Evolutionary conservation across 768 basidiomycete genomes (phyloP).

Genomic region (Russula earlei): DNA sequence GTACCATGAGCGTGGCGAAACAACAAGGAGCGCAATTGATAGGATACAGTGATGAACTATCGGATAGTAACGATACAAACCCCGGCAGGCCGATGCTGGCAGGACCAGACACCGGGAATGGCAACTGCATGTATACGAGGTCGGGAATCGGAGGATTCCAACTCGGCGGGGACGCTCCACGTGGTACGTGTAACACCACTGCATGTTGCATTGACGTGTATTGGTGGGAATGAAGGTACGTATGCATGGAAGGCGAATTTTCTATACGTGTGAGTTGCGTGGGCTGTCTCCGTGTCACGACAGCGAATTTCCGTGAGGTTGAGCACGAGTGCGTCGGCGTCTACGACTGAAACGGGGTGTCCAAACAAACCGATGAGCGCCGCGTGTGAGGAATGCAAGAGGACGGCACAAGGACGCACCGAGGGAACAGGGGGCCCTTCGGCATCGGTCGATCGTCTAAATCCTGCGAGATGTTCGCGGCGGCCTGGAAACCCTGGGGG

Average conservation of each 20-base stretch:
- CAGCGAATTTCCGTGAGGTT: not conserved
- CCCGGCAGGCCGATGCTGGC: not conserved
- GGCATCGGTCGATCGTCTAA: conserved; percentile 91
- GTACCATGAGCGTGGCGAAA: not conserved
- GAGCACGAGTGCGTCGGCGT: conserved; percentile 8
- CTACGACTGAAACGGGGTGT: conserved; percentile 10
- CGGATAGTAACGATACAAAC: not conserved
- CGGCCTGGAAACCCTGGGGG: conserved; percentile 86
- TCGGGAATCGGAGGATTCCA: not conserved
- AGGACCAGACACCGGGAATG: no score
- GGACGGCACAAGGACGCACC: conserved; percentile 37
- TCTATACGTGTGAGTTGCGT: no score
- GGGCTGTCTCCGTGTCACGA: no score
- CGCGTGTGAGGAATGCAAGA: not conserved
- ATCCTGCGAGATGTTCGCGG: conserved; percentile 85
- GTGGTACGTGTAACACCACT: not conserved
- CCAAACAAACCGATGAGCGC: not conserved
- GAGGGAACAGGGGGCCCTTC: conserved; percentile 75
- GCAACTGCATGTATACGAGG: not conserved
- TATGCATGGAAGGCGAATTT: no score
- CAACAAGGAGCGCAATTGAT: not conserved
- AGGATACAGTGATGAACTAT: not conserved
- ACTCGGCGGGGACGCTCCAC: not conserved
- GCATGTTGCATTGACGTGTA: not conserved
- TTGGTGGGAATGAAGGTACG: not conserved